phyloP scores from a whole-genome alignment of 2,329 filamentous ascomycete species.

The Triangularia setosa region DNA sequence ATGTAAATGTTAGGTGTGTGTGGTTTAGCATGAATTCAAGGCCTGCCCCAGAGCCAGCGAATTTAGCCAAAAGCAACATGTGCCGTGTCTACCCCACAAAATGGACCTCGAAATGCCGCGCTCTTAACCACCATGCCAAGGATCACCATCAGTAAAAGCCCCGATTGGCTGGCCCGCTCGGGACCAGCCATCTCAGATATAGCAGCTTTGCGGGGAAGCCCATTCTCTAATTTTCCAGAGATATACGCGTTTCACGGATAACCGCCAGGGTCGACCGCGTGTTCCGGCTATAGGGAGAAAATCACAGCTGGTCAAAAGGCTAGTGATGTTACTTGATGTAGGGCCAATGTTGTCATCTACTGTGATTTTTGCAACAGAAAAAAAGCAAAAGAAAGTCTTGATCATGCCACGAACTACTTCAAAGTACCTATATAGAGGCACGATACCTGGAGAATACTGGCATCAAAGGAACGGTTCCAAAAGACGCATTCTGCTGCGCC shows the following conservation, averaged over 20 bases:
- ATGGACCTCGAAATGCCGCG: neutral
- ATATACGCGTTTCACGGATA: neutral
- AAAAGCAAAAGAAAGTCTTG: neutral
- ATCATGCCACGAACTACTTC: neutral
- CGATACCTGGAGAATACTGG: neutral
- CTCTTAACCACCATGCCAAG: slow-evolving; percentile 12
- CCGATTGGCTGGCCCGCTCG: slow-evolving; percentile 8
- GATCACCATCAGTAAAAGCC: slow-evolving; percentile 12
- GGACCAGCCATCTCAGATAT: slow-evolving; percentile 10
- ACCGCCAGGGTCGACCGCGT: neutral
- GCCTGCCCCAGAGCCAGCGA: slow-evolving; percentile 4
- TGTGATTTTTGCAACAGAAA: neutral
- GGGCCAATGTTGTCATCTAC: neutral
- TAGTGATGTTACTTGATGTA: neutral
- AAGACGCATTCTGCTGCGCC: too few species aligned
- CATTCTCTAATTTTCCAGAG: neutral
- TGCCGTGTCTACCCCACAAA: slow-evolving; percentile 10
- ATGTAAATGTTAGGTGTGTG: slow-evolving; percentile 10
- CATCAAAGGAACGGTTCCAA: neutral
- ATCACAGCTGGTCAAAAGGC: neutral
- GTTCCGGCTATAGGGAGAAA: neutral
- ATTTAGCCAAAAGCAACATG: slow-evolving; percentile 17
- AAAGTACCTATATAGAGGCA: neutral
- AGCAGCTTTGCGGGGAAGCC: slow-evolving; percentile 9
- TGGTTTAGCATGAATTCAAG: slow-evolving; percentile 31